A percentile compares a stretch with the other conserved stretches of the same genome.
phyloP scores from a whole-genome alignment of 1,284 basidiomycete species.

The Microbotryomycetes sp. region DNA sequence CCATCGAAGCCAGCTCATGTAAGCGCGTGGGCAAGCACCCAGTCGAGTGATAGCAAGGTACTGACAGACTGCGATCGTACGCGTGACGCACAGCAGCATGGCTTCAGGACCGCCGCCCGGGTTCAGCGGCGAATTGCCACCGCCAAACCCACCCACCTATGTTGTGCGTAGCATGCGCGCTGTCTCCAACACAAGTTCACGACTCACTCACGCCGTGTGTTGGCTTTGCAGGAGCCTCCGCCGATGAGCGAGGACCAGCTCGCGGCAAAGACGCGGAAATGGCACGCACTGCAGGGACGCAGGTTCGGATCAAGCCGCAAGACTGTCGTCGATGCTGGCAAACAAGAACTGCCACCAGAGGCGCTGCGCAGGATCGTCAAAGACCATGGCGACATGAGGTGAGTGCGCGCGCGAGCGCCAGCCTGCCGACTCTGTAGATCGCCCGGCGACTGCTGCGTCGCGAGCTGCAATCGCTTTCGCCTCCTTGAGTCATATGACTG shows the following conservation, averaged over 20 bases:
- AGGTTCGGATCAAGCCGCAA: constrained; percentile 82
- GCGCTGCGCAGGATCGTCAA: constrained; percentile 97
- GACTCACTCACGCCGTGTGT: too few relatives aligned
- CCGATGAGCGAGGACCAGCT: constrained; percentile 65
- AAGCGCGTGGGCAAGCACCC: too few relatives aligned
- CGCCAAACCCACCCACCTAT: constrained; percentile 6
- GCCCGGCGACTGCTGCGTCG: constrained; percentile 13
- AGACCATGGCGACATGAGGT: constrained; percentile 95
- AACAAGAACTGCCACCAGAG: constrained; percentile 66
- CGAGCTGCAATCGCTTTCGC: too few relatives aligned
- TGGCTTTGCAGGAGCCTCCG: constrained; percentile 35
- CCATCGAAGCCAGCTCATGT: too few relatives aligned
- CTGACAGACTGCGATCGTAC: too few relatives aligned
- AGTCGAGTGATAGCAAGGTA: too few relatives aligned
- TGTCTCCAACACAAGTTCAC: too few relatives aligned
- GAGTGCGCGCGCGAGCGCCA: constrained; percentile 35
- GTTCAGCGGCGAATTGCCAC: constrained; percentile 5
- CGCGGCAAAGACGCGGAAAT: constrained; percentile 82
- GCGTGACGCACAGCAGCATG: not conserved
- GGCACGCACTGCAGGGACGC: constrained; percentile 86
- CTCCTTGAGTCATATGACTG: too few relatives aligned
- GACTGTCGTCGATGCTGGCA: constrained; percentile 85
- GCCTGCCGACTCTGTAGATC: not conserved
- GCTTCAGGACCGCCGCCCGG: constrained; percentile 16
- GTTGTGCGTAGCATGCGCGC: not conserved